Base-by-base conservation (phyloP, 2,329 filamentous ascomycete species). In the Penicillium paneum region DNA sequence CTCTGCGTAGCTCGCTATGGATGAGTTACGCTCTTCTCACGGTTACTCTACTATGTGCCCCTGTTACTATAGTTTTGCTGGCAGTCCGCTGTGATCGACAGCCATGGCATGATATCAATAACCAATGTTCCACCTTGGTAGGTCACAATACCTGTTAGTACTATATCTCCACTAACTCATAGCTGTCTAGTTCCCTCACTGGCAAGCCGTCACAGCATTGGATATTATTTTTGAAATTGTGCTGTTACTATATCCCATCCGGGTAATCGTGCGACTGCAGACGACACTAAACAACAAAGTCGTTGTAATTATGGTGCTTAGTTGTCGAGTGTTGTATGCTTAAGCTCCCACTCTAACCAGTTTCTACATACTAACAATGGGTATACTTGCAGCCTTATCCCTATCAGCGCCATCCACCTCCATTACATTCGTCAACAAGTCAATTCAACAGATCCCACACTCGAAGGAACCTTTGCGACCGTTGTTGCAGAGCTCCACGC, bases 401-500 rank as follows among this genome's bases (percentile, higher is more conserved):
- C 71, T n/a, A 65, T 73, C 8, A 65, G 74, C 13, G 66, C 62
- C 6, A 44, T 77, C 5, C 76, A 73, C 35, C 63, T 79, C 3
- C 53, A 72, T 52, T 78, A 71, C 54, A 57, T 77, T 10, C 57
- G 60, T 13, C 52, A 50, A 6, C 64, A 69, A 34, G 54, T 72
- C 44, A 39, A 62, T 21, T 72, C 74, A 8, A 17, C 59, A n/a
- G 65, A 77, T 52, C 72, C 70, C 17, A 71, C 72, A 3, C 67
- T 79, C 5, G 53, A 66, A 26, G 72, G 71, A 17, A 68, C 71
- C 12, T 61, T 71, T 12, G 65, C 70, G 2, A 66, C 63, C 1
- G 66, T 76, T 1, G 69, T 71, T 42, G 72, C 72, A 0, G 76
- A 79, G 55, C 64, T 75, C 39, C 71, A 79, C 54, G 59, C 78